These are phyloP conservation scores for Hymenoscyphus occultus DNA, from an alignment of 2,329 filamentous ascomycete genomes.

Conservation along the genomic window DNA sequence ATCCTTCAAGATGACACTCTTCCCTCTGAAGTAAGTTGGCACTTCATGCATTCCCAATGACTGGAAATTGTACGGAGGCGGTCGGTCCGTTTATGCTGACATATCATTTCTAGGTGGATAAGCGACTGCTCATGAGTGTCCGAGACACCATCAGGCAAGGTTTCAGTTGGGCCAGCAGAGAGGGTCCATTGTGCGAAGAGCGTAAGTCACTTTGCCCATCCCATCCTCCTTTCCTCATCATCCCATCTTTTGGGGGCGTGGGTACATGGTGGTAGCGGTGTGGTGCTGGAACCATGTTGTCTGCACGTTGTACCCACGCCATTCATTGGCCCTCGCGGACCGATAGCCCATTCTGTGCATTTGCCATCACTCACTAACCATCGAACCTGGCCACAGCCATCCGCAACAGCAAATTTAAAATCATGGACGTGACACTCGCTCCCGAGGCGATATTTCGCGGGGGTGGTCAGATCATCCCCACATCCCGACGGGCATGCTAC, in stretches of 20 bases:
- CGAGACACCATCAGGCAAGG: constrained; percentile 93
- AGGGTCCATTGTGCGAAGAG: constrained; percentile 97
- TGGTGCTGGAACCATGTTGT: neutral
- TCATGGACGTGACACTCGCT: constrained; percentile 86
- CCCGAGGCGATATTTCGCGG: constrained; percentile 91
- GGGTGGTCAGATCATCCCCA: constrained; percentile 96
- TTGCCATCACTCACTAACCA: neutral
- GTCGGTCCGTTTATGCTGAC: constrained; percentile 33
- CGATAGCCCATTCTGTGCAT: constrained; percentile 34
- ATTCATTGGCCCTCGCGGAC: constrained; percentile 11
- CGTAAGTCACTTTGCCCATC: constrained; percentile 57
- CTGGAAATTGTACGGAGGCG: constrained; percentile 6
- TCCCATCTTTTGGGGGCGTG: constrained; percentile 3
- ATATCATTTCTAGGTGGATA: constrained; percentile 64
- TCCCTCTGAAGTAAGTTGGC: constrained; percentile 67
- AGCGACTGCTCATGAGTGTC: constrained; percentile 81
- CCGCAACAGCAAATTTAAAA: constrained; percentile 95
- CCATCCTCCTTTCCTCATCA: constrained; percentile 10
- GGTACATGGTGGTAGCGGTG: constrained; percentile 10
- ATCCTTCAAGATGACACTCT: constrained; percentile 96
- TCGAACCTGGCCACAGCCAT: constrained; percentile 58
- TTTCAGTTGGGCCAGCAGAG: constrained; percentile 92
- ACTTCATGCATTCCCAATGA: neutral
- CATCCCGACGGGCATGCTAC: constrained; percentile 87
- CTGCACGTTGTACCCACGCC: neutral